phyloP scores from a whole-genome alignment of 2,329 filamentous ascomycete species.

The Curvularia eragrostidis region DNA sequence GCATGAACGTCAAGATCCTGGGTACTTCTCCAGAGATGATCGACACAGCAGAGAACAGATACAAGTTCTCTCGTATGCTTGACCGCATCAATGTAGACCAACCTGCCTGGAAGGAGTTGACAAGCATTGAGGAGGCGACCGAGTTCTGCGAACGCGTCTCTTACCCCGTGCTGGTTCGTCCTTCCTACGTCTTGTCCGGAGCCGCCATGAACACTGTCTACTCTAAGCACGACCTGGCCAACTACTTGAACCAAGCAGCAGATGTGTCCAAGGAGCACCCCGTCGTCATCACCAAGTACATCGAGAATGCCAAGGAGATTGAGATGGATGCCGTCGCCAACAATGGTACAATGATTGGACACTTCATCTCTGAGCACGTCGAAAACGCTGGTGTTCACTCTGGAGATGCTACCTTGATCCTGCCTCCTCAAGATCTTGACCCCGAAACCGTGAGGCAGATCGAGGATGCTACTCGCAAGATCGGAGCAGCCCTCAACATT shows the following conservation, averaged over 20 bases:
- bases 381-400: constrained; percentile 99
- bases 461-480: constrained; percentile 93
- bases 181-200: constrained; percentile 95
- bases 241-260: constrained; percentile 86
- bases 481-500: constrained; percentile 90
- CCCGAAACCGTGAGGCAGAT: constrained; percentile 84
- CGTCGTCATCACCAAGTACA: constrained; percentile 99
- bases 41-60: constrained; percentile 94
- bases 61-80: constrained; percentile 98
- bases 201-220: constrained; percentile 99
- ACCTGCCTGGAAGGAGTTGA: constrained; percentile 97
- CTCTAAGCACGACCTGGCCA: constrained; percentile 88
- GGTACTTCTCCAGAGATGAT: constrained; percentile 99
- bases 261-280: constrained; percentile 95
- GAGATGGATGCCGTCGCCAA: constrained; percentile 98
- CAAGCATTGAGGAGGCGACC: constrained; percentile 88
- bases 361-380: constrained; percentile 98
- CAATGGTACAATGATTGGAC: constrained; percentile 86
- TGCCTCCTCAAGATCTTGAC: constrained; percentile 92
- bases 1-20: constrained; percentile 88
- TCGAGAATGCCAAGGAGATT: constrained; percentile 98
- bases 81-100: constrained; percentile 95
- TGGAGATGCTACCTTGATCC: constrained; percentile 92
- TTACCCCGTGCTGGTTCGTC: constrained; percentile 93
- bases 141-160: constrained; percentile 86